phyloP scores from a whole-genome alignment of 306 rosid species.

The Lathyrus sativus region DNA sequence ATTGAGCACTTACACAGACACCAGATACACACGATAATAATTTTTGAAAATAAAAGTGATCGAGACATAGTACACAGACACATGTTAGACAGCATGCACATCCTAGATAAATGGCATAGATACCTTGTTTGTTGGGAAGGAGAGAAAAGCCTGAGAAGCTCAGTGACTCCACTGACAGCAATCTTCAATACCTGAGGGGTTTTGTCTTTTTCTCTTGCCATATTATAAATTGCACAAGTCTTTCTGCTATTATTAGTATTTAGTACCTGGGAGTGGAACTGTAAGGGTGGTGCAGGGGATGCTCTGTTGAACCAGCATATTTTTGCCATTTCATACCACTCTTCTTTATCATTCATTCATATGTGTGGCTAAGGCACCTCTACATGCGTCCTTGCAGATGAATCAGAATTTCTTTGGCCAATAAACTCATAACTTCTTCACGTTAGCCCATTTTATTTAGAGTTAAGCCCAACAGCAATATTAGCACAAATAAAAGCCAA shows the following conservation, averaged over 20 bases:
- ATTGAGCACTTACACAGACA: neutral
- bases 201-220: conserved; percentile 37
- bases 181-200: conserved; percentile 63
- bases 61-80: neutral
- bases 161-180: conserved; percentile 70
- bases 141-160: conserved; percentile 70
- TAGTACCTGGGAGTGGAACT: conserved; percentile 16
- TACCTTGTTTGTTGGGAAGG: conserved; percentile 47
- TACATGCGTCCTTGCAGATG: neutral
- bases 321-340: conserved; percentile 36
- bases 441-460: neutral
- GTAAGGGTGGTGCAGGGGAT: conserved; percentile 3
- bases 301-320: conserved; percentile 21
- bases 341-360: neutral
- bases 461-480: neutral
- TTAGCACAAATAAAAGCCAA: neutral
- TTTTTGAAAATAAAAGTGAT: neutral
- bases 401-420: neutral
- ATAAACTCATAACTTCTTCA: neutral
- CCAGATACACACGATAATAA: neutral
- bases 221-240: conserved; percentile 18
- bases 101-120: neutral
- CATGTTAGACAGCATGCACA: too few species aligned
- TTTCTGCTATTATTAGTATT: conserved; percentile 26
- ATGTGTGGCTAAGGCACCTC: conserved; percentile 4